Evolutionary conservation across 352 stramenopile genomes (phyloP), one percentile per base, ranked within the genome.

Genomic region (Pythium diclinum): DNA sequence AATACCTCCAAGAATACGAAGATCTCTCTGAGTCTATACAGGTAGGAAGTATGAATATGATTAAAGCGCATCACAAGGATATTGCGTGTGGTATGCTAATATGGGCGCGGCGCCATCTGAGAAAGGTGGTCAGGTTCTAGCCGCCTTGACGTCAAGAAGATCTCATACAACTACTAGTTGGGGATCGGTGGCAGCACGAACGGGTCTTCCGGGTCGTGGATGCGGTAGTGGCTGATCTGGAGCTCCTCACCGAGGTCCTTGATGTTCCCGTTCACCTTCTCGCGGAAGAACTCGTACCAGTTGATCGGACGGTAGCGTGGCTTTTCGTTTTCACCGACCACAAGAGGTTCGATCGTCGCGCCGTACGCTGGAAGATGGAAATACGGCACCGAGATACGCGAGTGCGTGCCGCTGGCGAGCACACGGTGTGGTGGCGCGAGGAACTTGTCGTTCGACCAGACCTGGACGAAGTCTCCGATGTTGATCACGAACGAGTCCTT

Each of bases 181-280:
- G 33, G 33, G 33, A 38, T 38, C 33, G 33, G 33, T 13, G 33
- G 33, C 33, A 38, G 33, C 33, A 38, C 33, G 33, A 38, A 38
- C 4, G 33, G 33, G 33, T 40, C 8, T 9, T 40, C 33, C 33
- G 33, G 33, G 33, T 40, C 33, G 33, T 40, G 33, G 33, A 40
- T 40, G 6, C 36, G 61, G 52, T 71, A 98, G 59, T 97, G 75
- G 19, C 71, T 73, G 56, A 97, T 97, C 78, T 97, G 91, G 68
- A 97, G 88, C 65, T 98, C 92, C 19, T 88, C 74, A n/a, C 94
- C 94, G 10, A 92, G 61, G 75, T 98, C 87, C 1, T 82, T 88
- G 63, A 94, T 89, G 73, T 98, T 88, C 44, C 94, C 92, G 19
- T 87, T 81, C 77, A 97, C 94, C 23, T 91, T 79, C 38, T 87